Base-by-base conservation (phyloP, 2,329 filamentous ascomycete species). In the Lachnellula cervina region DNA sequence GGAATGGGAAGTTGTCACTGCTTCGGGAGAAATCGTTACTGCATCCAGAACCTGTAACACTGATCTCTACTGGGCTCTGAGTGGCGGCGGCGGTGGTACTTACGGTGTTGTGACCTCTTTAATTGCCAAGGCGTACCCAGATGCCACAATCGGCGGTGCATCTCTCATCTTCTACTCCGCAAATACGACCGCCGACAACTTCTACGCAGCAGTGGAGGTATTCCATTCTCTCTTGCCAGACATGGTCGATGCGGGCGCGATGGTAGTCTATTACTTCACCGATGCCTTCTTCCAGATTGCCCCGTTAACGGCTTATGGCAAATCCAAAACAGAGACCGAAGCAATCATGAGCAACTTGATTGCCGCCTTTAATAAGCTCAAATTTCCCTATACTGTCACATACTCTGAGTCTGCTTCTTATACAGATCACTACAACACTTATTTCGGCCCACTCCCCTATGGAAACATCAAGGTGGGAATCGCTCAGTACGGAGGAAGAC, bases 1-100 rank as follows among this genome's bases (percentile, higher is more conserved):
- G 2, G 74, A 78, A 58, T 80, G 73, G 52, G 75, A 83, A 56
- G 79, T 83, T 1, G 73, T 87, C n/a, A 80, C 77, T 7, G 77
- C 74, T 0, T 64, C 67, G 16, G 81, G 82, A 2, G 56, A 73
- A 16, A 63, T 77, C n/a, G 59, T 83, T 1, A 76, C 68, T 2
- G 81, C 80, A 0, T 77, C 73, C 4, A 73, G 71, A 0, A 64
- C 63, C 0, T 58, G 76, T 34, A 80, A 86, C 59, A 55, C 71
- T 0, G 83, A 86, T 51, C 71, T 87, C 1, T 87, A 82, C 71
- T 88, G 83, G 83, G 84, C 83, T 1, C 68, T 86, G 1, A 73
- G 74, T 43, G 82, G 83, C 3, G 82, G 83, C 0, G 83, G 84
- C 2, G 79, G 76, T 9, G 80, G 81, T 16, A 84, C 76, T 32